Evolutionary conservation across 2,329 filamentous ascomycete species (phyloP), one percentile per base, ranked within the genome.

Genomic region (Biscogniauxia mediterranea): DNA sequence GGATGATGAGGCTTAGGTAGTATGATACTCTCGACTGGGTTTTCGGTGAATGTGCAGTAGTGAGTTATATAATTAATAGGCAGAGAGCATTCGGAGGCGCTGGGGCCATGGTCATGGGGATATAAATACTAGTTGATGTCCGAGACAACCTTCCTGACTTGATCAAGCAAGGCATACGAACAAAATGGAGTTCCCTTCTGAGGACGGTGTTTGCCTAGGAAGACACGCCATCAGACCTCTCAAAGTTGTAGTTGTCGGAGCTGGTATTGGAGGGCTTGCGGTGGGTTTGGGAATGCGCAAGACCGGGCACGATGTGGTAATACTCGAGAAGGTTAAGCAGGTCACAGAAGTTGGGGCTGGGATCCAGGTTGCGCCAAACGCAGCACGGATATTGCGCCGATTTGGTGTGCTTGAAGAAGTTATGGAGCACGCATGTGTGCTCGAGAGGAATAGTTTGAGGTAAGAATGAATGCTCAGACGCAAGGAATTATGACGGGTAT

Each of bases 201-300:
- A 46, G 38, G 58, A 62, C 49, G 54, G 46, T 17, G 15, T 21
- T 19, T 64, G 64, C 49, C 57, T 60, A 23, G 54, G 55, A 53
- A 54, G 65, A 20, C 61, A 53, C 52, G 62, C 65, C 2, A 50
- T 64, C 11, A 61, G 52, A 13, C 50, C 62, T 19, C 46, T 70
- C 3, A 59, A 66, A 1, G 56, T 74, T 46, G 61, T 72, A 23
- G 64, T 79, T 13, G 66, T 78, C 26, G 77, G 77, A 6, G 76
- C 74, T n/a, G 78, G 79, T 19, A 74, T 81, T 28, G 76, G 75
- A 19, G 79, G 79, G 2, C 66, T 81, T 2, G 72, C 76, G 32
- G 69, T 77, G 15, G 78, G 75, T 38, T 70, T 80, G 23, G 74
- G 72, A 6, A 70, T 80, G 25, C 69, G 70, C 20, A 71, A 70